Evolutionary conservation across 192 early-diverging fungal species (phyloP), one percentile per base, ranked within the genome.

Genomic region (Jimgerdemannia lactiflua): DNA sequence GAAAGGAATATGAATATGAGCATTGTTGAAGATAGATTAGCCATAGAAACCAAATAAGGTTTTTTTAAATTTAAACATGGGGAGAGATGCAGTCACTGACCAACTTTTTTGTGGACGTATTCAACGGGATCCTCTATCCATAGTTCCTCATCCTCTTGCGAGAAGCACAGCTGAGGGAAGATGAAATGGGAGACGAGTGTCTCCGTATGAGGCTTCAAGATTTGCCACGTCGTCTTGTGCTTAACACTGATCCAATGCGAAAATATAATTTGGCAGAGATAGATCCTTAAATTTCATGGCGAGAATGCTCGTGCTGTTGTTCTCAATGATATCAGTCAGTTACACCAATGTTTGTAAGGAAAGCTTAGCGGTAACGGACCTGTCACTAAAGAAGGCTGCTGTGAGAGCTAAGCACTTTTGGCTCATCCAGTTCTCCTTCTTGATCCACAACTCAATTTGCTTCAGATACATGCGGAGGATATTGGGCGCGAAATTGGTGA

Each of bases 91-190:
- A 65, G 8, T 10, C 11, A 65, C 71, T 75, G 76, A 88, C 87
- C 89, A 72, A 88, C 82, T 73, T 91, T 90, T 75, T 92, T 90
- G 72, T 94, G 89, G 42, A 99, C 91, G 72, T 92, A 99, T 82
- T 99, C 98, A 29, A 95, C 91, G 3, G 95, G 92, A 78, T 98
- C 95, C 44, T 96, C 94, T 64, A 91, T 85, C 98, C 98, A 99
- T 39, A 97, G 88, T 82, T 94, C 87, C 75, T 92, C 86, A 78
- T 99, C 98, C 65, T 88, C 88, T 29, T 87, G 77, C 77, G 90
- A 91, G 78, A 98, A 97, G 87, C 94, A 97, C 66, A 99, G 79
- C 70, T 94, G 91, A 75, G 96, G 96, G 88, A 95, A 98, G 73
- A 98, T 92, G 81, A 94, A 98, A 64, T 95, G 90, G n/a, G 90